Evolutionary conservation across 2,329 filamentous ascomycete genomes (phyloP), one percentile per base, ranked within the genome.

Genomic region (Teratosphaeria pseudoeucalypti): DNA sequence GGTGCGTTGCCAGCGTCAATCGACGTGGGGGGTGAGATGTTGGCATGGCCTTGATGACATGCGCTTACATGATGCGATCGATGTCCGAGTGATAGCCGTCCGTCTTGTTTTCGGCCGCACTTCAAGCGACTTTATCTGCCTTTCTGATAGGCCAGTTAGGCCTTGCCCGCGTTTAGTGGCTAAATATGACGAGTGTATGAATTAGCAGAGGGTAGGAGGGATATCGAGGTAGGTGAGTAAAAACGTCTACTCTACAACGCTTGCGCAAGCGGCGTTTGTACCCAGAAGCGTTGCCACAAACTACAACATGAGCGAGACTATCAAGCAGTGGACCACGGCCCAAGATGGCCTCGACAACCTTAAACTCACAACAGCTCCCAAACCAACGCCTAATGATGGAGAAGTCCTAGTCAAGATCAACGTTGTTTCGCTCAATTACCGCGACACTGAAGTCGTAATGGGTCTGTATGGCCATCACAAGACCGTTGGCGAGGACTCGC

Each of bases 381-480:
- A 71, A 58, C 72, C 74, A 2, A 58, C 61, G 16, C 72, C 72
- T 4, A 71, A 70, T 26, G 67, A 75, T 54, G 71, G 75, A 55
- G 75, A 78, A 61, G 80, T 82, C 2, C 70, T 82, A 26, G 78
- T 82, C 14, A 76, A 80, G 67, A 73, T 82, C 34, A 73, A 74
- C 56, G 72, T 78, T n/a, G 79, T 82, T 0, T 79, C 79, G 5
- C 70, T 82, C 55, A 82, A 82, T 65, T 82, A 80, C 66, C 75
- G 79, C 52, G 80, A 83, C 63, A 78, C 78, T 19, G 76, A 78
- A 69, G 86, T 89, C 23, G 78, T 77, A 67, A 85, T 81, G 75
- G 86, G 86, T 34, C 76, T 83, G 12, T 89, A 88, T 75, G 83
- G 78, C 68, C 85, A 89, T 72, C 84, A 88, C 74, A 79, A 80